Evolutionary conservation across 495 filamentous ascomycete species (phyloP).

Genomic region (Cryomyces minteri): DNA sequence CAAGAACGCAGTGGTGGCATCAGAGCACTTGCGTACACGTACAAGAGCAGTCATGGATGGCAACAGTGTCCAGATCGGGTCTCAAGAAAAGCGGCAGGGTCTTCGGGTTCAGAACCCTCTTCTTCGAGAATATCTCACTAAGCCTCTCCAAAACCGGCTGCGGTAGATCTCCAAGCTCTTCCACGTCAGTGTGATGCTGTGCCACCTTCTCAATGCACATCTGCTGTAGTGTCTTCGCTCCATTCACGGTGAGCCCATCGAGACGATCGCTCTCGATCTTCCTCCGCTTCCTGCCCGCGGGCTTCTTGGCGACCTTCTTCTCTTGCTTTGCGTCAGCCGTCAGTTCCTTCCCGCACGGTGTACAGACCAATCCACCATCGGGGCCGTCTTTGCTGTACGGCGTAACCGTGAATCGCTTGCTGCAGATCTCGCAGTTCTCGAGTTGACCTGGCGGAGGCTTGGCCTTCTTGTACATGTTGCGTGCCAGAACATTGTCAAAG

Average conservation of each 20-base stretch:
- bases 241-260: slow-evolving; percentile 49
- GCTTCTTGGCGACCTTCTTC: slow-evolving; percentile 44
- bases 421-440: slow-evolving; percentile 71
- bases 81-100: slow-evolving; percentile 68
- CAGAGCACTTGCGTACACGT: slow-evolving; percentile 9
- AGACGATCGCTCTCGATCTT: slow-evolving; percentile 61
- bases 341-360: slow-evolving; percentile 65
- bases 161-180: slow-evolving; percentile 69
- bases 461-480: slow-evolving; percentile 38
- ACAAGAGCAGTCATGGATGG: slow-evolving; percentile 65
- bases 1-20: slow-evolving; percentile 5
- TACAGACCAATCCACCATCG: slow-evolving; percentile 67
- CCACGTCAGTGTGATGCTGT: slow-evolving; percentile 61
- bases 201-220: slow-evolving; percentile 75
- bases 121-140: slow-evolving; percentile 64
- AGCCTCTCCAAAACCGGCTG: slow-evolving; percentile 47
- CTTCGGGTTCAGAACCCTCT: slow-evolving; percentile 45
- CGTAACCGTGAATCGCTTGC: slow-evolving; percentile 85
- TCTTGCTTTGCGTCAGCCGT: slow-evolving; percentile 35
- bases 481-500: slow-evolving; percentile 25
- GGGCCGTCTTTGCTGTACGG: slow-evolving; percentile 71
- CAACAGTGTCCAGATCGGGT: slow-evolving; percentile 41
- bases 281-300: slow-evolving; percentile 32
- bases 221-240: slow-evolving; percentile 55
- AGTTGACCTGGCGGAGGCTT: slow-evolving; percentile 68